These are phyloP conservation scores for Coccomyxa sp. DNA, from an alignment of 139 green algal species.

Conservation along the genomic window DNA sequence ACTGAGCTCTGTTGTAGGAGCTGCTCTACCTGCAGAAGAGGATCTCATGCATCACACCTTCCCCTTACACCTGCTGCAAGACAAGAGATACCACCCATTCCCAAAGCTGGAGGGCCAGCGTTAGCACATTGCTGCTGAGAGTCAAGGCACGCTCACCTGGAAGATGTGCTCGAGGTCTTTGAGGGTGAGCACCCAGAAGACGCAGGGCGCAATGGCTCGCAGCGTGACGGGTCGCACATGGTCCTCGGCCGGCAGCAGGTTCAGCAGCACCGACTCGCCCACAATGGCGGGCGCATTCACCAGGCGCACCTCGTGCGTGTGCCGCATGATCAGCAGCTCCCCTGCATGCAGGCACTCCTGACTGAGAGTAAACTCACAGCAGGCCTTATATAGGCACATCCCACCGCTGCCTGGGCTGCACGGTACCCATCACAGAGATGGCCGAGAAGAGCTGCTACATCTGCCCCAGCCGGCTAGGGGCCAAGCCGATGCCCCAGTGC, in stretches of 20 bases:
- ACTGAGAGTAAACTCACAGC: not conserved
- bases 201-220: not conserved
- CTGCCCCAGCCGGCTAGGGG: not conserved
- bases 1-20: not conserved
- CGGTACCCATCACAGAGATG: not conserved
- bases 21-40: no score
- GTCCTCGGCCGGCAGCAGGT: not conserved
- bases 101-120: no score
- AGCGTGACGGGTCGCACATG: not conserved
- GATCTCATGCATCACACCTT: no score
- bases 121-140: not conserved
- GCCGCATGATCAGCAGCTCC: constrained; percentile 1
- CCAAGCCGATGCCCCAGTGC: no score
- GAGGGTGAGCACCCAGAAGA: not conserved
- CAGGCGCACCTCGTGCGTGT: not conserved
- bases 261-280: not conserved
- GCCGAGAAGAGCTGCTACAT: not conserved
- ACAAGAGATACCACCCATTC: no score
- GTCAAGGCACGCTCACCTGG: not conserved
- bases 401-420: not conserved
- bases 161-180: constrained; percentile 4
- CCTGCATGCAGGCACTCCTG: constrained; percentile 2
- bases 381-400: not conserved
- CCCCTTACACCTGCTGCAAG: no score
- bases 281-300: not conserved